Percentiles rank a stretch among this genome's conserved stretches.
These are phyloP conservation scores for Ceratocystis diversiconidia DNA, from an alignment of 2,329 filamentous ascomycete species.

Conservation along the genomic window DNA sequence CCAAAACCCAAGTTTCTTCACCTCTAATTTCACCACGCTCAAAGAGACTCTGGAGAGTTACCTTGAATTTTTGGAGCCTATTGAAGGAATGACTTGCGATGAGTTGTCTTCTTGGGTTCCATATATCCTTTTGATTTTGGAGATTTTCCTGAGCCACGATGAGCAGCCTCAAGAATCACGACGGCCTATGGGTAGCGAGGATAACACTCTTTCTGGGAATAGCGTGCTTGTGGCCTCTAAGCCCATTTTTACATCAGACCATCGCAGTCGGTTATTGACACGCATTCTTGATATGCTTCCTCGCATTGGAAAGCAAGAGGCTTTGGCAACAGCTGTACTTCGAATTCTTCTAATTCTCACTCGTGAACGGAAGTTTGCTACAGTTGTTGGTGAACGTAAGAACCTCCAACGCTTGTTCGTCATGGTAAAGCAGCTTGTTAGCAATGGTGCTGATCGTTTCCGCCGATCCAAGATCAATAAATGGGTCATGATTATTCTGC, in stretches of 20 bases:
- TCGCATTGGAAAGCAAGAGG: slow-evolving; percentile 73
- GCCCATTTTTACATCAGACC: slow-evolving; percentile 21
- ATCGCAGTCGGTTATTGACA: slow-evolving; percentile 59
- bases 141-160: slow-evolving; percentile 81
- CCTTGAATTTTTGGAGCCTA: slow-evolving; percentile 62
- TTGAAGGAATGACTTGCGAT: slow-evolving; percentile 51
- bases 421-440: slow-evolving; percentile 85
- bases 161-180: slow-evolving; percentile 60
- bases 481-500: slow-evolving; percentile 70
- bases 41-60: slow-evolving; percentile 64
- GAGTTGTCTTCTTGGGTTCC: slow-evolving; percentile 87
- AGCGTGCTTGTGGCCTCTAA: slow-evolving; percentile 30
- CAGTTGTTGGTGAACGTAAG: slow-evolving; percentile 67
- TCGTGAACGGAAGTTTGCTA: slow-evolving; percentile 59
- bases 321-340: slow-evolving; percentile 67
- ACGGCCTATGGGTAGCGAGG: slow-evolving; percentile 46
- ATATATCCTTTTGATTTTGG: slow-evolving; percentile 76
- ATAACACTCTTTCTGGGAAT: slow-evolving; percentile 27
- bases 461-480: slow-evolving; percentile 37
- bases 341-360: slow-evolving; percentile 81
- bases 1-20: slow-evolving; percentile 70
- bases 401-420: slow-evolving; percentile 84
- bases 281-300: slow-evolving; percentile 72
- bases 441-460: slow-evolving; percentile 61
- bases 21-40: slow-evolving; percentile 56